These are phyloP conservation scores for Passiflora organensis DNA, from an alignment of 345 rosid genomes.

Conservation along the genomic window DNA sequence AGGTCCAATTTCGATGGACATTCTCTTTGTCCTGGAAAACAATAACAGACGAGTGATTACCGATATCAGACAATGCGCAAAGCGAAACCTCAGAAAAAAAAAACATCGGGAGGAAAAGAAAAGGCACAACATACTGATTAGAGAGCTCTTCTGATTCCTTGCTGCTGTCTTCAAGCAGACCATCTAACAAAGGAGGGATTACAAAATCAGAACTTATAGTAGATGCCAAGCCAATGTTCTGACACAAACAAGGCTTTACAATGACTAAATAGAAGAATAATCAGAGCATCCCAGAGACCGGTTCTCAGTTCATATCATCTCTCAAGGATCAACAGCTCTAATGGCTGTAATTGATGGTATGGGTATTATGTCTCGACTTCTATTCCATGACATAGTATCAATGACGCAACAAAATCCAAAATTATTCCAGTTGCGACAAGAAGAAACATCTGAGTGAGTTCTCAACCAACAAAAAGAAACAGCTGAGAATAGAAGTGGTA, in stretches of 20 bases:
- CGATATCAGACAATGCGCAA: conserved; percentile 1
- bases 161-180: conserved; percentile 29
- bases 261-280: not conserved
- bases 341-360: not conserved
- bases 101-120: not conserved
- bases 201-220: not conserved
- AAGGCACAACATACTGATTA: conserved; percentile 29
- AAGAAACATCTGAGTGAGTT: not conserved
- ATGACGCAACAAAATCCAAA: not conserved
- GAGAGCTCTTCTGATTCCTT: conserved; percentile 56
- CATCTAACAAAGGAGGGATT: conserved; percentile 18
- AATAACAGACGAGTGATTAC: not conserved
- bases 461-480: not conserved
- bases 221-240: not conserved
- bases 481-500: not conserved
- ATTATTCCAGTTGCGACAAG: too few species aligned
- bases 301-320: not conserved
- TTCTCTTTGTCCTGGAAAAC: conserved; percentile 64
- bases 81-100: not conserved
- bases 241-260: not conserved
- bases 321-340: not conserved
- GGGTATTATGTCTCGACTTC: too few species aligned
- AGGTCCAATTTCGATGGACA: conserved; percentile 70
- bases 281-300: not conserved
- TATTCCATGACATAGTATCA: too few species aligned